Base-by-base conservation (phyloP, 106 monocot species). In the Narthecium ossifragum region DNA sequence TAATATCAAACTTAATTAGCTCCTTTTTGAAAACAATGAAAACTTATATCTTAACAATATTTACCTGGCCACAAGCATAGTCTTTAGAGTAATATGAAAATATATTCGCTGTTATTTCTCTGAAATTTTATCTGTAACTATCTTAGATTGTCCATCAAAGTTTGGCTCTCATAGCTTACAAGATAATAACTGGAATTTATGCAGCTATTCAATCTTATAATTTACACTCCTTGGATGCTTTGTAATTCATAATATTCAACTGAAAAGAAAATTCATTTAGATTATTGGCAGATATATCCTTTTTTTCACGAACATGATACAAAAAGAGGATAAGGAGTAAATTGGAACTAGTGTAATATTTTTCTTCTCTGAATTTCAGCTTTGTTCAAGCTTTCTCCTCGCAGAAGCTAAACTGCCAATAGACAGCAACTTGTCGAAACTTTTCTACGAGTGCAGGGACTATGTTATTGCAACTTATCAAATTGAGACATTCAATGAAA, bases 391-490 rank as follows among this genome's bases (percentile, higher is more conserved):
- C 68, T 71, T 92, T 46, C 11, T 73, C 54, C 66, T 71, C 64
- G 92, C 87, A 51, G 87, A 92, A 78, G 60, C 61, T 48, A 51
- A 51, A 26, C 69, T 80, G 37, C 56, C 63, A 24, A 39, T 8
- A 15, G 75, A 73, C 34, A 72, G 63, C 7, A 75, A 74, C 62
- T 30, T 83, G 54, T 71, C 71, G n/a, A 84, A 83, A 57, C 27
- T 87, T 29, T 87, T 78, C 57, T 49, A 61, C 10, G 83, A 87
- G 5, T 92, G 92, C 63, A 92, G 80, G 67, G 87, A 92, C 29
- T 87, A 78, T 61, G 64, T 80, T 34, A 47, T 55, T 48, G 31
- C 68, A 18, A 61, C 65, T 43, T 78, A 65, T 51, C 76, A 73
- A 66, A 63, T 34, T 64, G 80, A 69, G 56, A 46, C 80, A 15